These are phyloP conservation scores for Skeletonema costatum DNA, from an alignment of 108 stramenopile species.

Conservation along the genomic window DNA sequence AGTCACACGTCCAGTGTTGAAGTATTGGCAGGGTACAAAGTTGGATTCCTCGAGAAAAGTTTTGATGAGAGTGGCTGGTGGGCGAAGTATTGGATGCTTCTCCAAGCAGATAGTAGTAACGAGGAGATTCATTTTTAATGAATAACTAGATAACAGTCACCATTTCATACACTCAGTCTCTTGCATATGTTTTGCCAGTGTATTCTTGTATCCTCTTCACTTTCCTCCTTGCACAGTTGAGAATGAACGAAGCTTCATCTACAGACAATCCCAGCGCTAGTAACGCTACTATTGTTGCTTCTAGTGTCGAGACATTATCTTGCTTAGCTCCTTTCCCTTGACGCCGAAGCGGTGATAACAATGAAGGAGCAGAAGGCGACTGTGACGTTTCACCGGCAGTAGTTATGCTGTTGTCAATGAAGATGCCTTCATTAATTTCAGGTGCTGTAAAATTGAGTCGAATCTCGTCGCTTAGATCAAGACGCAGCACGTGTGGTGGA, in stretches of 20 bases:
- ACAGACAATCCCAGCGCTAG: conserved; percentile 24
- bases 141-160: background rate
- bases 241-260: conserved; percentile 21
- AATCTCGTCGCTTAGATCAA: conserved; percentile 38
- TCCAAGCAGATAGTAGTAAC: conserved; percentile 9
- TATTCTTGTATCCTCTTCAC: conserved; percentile 36
- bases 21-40: conserved; percentile 60
- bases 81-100: conserved; percentile 86
- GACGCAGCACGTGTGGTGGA: conserved; percentile 33
- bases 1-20: conserved; percentile 51
- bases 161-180: background rate
- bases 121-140: background rate
- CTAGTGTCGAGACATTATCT: conserved; percentile 33
- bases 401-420: background rate
- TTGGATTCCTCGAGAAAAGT: conserved; percentile 79
- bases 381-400: background rate
- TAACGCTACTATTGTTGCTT: conserved; percentile 37
- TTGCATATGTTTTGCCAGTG: conserved; percentile 21
- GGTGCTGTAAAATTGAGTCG: conserved; percentile 9
- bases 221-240: conserved; percentile 17
- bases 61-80: conserved; percentile 81
- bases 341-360: conserved; percentile 44
- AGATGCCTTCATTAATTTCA: conserved; percentile 6
- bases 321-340: conserved; percentile 29
- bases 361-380: conserved; percentile 16